Base-by-base conservation (phyloP, 305 asterid species). In the Nicotiana rustica region DNA sequence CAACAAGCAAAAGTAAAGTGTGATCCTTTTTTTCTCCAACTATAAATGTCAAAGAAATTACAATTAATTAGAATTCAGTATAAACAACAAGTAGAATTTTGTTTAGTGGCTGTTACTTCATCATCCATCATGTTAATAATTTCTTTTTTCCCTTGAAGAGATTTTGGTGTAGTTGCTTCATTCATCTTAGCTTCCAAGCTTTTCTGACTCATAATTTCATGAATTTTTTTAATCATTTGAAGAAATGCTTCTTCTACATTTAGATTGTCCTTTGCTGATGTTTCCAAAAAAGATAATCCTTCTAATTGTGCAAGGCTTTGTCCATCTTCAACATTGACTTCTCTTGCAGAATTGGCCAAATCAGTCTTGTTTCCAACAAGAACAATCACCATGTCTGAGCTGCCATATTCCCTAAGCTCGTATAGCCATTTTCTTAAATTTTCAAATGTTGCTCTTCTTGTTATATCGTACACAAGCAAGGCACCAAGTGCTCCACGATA, bases 401-500 rank as follows among this genome's bases (percentile, higher is more conserved):
- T 86, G 2, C 95, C 97, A 6, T 82, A 90, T 84, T 95, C 90
- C 67, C 95, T 86, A n/a, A 95, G 82, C 85, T 95, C 98, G 38
- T 84, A 84, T 52, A 95, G 60, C 98, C 98, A 95, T 83, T 89
- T 95, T 55, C 83, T 86, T n/a, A 93, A 67, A 79, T 91, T 93
- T 81, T 95, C 97, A 6, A 95, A 95, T 0, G 95, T 89, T 2
- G 89, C 86, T 76, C 85, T 88, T 77, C 97, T 85, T 4, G 98
- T 95, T 78, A 91, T 87, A 87, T 95, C 98, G 82, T 93, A 95
- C 15, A 93, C 98, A 9, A 95, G 83, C 56, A 95, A 67, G n/a
- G 97, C 98, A 0, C 98, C 98, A 19, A 92, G 65, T 0, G 98
- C 98, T 79, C 98, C 98, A 0, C 98, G 89, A 82, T 93, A 95